A percentile compares a stretch with the other conserved stretches of the same genome.
Evolutionary conservation across 2,329 filamentous ascomycete genomes (phyloP).

Genomic region (Rosellinia necatrix): DNA sequence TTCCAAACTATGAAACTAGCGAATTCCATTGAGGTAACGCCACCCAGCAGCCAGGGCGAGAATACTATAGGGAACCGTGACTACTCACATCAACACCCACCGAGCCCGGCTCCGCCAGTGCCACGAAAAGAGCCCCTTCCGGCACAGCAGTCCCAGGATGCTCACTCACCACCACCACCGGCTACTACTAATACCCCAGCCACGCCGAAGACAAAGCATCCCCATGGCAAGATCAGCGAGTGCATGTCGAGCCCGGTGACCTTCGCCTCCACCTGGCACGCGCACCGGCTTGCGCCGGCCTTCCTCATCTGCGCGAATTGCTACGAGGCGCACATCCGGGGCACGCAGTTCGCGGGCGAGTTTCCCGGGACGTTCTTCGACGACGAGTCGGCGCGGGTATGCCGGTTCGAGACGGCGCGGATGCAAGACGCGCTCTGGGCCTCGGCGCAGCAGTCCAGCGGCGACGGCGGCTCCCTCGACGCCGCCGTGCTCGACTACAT

Average conservation of each 20-base stretch:
- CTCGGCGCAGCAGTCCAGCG: no score
- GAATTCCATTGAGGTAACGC: not conserved
- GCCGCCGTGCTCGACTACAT: conserved; percentile 5
- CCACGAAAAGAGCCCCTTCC: not conserved
- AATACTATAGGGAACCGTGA: not conserved
- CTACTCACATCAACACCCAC: not conserved
- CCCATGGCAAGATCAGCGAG: conserved; percentile 2
- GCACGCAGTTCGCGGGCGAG: conserved; percentile 4
- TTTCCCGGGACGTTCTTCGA: conserved; percentile 8
- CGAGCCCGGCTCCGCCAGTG: not conserved
- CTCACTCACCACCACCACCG: not conserved
- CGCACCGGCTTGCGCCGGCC: conserved; percentile 10
- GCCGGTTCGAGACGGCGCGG: conserved; percentile 3
- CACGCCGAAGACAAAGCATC: not conserved
- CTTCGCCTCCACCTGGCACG: conserved; percentile 17
- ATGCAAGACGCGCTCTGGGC: conserved; percentile 17
- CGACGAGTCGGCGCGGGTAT: conserved; percentile 7
- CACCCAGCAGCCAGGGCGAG: not conserved
- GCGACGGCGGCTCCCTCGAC: conserved; percentile 16
- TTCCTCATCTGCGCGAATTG: conserved; percentile 17
- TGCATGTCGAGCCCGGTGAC: conserved; percentile 9
- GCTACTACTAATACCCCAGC: not conserved
- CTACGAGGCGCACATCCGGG: conserved; percentile 12
- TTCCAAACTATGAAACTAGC: conserved; percentile 10
- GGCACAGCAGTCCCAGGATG: not conserved